Base-by-base conservation (phyloP, 2,329 filamentous ascomycete genomes). In the Drechslera avenae region DNA sequence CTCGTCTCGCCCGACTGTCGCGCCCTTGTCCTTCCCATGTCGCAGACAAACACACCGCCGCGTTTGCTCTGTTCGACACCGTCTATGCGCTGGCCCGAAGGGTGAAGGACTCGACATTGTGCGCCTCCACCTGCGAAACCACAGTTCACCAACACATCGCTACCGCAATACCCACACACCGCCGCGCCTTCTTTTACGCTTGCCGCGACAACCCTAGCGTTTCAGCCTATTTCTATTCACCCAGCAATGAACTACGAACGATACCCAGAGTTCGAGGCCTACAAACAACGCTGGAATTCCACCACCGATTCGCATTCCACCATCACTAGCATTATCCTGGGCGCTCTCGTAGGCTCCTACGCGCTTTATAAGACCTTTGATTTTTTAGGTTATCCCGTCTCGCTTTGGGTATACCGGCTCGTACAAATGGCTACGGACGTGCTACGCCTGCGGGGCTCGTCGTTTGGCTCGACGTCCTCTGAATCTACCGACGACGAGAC, bases 341-440 rank as follows among this genome's bases (percentile, higher is more conserved):
- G 60, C 3, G 37, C 56, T 7, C 28, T 68, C 30, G 51, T 61
- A 12, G 64, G 61, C 30, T 45, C 60, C 46, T 67, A 68, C 62
- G 46, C 67, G 16, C 39, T 75, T 34, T 66, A 64, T 53, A 67
- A 62, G 39, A 52, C 56, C 5, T 54, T 68, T 13, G 67, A 70
- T 4, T 46, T 64, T 13, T 51, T 65, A 5, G 68, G 68, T n/a
- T 69, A 56, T 46, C 69, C 71, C 0, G 59, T 62, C 66, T 76
- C 50, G 75, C 80, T 59, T 67, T 85, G 44, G 64, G 85, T 73
- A 74, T 80, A 45, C 56, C 86, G 58, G 82, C 86, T 67, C 65
- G 46, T 54, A 10, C 41, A 60, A 21, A 68, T 64, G 56, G 47
- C 45, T 23, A 34, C 51, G 17, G 51, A 50, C 13, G 33, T 52